Base-by-base conservation (phyloP, 164 flowering plant genomes). In the Berberis vulgaris region DNA sequence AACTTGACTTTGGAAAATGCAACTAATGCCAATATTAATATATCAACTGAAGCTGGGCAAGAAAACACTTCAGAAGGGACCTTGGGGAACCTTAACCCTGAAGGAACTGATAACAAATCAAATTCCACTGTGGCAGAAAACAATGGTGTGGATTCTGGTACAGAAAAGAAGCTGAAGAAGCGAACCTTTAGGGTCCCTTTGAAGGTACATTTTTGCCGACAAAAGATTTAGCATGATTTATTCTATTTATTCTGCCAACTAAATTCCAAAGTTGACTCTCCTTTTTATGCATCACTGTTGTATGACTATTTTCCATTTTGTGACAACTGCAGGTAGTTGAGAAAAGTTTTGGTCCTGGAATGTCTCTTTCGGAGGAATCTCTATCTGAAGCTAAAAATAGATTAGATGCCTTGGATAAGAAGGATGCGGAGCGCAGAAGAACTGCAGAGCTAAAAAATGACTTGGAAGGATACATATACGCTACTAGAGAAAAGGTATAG, bases 371-470 rank as follows among this genome's bases (percentile, higher is more conserved):
- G 38, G 81, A 85, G 67, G 97, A 89, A 61, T 72, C 80, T 64
- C 63, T 86, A 62, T 69, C 76, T 68, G 88, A 91, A 72, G 96
- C 92, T 47, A 88, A 79, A 77, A 60, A 38, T 13, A 89, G 82
- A 71, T 68, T 95, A 76, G 91, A 81, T 69, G 80, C 79, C 67
- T 73, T 91, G 68, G 88, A 89, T 78, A 86, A 81, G 73, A 91
- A 81, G 72, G 98, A 91, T 71, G 86, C 84, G 3, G 97, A 91
- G 69, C 77, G 99, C 60, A 85, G 86, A 74, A 85, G 87, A 75
- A 95, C 97, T 43, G 98, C 96, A 11, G 99, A 95, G 77, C 74
- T 91, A 45, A 95, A 95, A 71, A 95, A 95, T 76, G 82, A 83
- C 76, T 77, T 95, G 74, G 99, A 95, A 79, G 85, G 82, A 41